A percentile compares a stretch with the other conserved stretches of the same genome.
These are phyloP conservation scores for Arachis hypogaea DNA, from an alignment of 306 rosid species.

Conservation along the genomic window DNA sequence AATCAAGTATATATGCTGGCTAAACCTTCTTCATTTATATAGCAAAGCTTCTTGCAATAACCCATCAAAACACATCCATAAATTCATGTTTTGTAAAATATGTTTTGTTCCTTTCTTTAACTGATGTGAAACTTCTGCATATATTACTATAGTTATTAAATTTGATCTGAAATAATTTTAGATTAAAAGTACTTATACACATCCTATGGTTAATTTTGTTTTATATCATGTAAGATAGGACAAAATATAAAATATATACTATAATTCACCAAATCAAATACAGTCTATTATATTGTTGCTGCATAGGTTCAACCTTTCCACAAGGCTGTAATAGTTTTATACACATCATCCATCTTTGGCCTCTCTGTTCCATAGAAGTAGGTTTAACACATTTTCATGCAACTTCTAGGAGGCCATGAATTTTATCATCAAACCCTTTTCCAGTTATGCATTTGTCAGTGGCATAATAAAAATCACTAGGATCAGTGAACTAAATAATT, in stretches of 20 bases:
- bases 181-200: too few relatives aligned
- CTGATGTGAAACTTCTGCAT: too few relatives aligned
- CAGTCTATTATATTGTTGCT: constrained; percentile 12
- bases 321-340: constrained; percentile 22
- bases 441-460: constrained; percentile 32
- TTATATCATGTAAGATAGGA: too few relatives aligned
- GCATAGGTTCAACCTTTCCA: constrained; percentile 29
- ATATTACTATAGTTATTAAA: too few relatives aligned
- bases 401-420: constrained; percentile 28
- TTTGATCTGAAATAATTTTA: too few relatives aligned
- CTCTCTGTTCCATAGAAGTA: constrained; percentile 11
- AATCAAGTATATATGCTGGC: too few relatives aligned
- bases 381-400: constrained; percentile 44
- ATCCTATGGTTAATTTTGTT: too few relatives aligned
- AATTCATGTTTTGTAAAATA: too few relatives aligned
- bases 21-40: too few relatives aligned
- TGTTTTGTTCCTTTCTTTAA: too few relatives aligned
- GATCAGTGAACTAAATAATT: constrained; percentile 1
- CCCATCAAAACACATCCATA: too few relatives aligned
- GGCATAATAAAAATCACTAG: constrained; percentile 10
- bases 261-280: background rate
- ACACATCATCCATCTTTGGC: constrained; percentile 44
- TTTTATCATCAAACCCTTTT: constrained; percentile 41
- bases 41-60: too few relatives aligned
- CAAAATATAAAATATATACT: background rate